A percentile compares a stretch with the other conserved stretches of the same genome.
Conservation (phyloP, 129 eudicot genomes). For the Logfia minima region DNA sequence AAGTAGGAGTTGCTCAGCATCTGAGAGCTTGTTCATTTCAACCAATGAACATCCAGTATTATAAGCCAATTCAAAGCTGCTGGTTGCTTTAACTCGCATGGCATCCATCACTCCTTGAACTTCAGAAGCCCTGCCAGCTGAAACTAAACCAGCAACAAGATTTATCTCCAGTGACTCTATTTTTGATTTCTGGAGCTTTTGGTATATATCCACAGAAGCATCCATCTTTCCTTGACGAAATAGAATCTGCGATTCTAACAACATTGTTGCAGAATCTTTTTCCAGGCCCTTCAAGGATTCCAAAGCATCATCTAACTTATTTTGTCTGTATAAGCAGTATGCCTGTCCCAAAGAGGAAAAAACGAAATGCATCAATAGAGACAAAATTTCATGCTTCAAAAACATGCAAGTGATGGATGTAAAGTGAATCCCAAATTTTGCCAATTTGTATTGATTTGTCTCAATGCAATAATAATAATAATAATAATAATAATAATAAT, state of each 20-base stretch:
- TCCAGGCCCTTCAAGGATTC: conserved; percentile 60
- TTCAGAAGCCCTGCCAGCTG: conserved; percentile 83
- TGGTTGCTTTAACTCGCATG: conserved; percentile 73
- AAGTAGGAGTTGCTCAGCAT: conserved; percentile 89
- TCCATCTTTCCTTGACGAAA: conserved; percentile 78
- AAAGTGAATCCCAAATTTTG: too few relatives aligned
- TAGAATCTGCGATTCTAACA: conserved; percentile 82
- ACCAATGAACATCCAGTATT: conserved; percentile 83
- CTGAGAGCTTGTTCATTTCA: conserved; percentile 60
- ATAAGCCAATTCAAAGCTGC: conserved; percentile 87
- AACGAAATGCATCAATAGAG: background rate
- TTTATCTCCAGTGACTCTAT: conserved; percentile 73
- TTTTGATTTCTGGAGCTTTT: conserved; percentile 72
- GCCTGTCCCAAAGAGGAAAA: conserved; percentile 49
- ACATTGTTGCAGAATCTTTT: conserved; percentile 52
- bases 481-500: too few relatives aligned
- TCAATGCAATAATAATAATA: too few relatives aligned
- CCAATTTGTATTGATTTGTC: too few relatives aligned
- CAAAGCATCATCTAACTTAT: conserved; percentile 82
- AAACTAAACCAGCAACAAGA: conserved; percentile 83
- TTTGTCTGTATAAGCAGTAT: conserved; percentile 83
- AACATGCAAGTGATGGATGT: background rate
- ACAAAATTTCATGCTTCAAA: background rate
- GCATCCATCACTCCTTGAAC: conserved; percentile 77
- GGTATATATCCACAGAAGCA: conserved; percentile 72